These are phyloP conservation scores for Fusarium sp. DNA, from an alignment of 2,329 filamentous ascomycete genomes.

Conservation along the genomic window DNA sequence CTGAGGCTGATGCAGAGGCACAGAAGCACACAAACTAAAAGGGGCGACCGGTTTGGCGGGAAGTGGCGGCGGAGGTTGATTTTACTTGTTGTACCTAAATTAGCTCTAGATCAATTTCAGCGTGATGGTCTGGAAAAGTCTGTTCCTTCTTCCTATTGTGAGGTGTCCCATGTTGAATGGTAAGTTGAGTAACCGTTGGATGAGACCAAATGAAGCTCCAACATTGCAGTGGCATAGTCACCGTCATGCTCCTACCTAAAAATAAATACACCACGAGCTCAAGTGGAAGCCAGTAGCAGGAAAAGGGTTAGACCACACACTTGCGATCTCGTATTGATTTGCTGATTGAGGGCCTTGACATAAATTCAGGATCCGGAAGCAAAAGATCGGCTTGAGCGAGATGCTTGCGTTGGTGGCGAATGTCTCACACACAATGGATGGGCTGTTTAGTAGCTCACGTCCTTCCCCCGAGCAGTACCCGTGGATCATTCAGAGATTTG, in stretches of 20 bases:
- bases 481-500: background rate
- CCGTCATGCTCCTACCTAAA: background rate
- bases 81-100: conserved; percentile 30
- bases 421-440: background rate
- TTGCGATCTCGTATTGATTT: background rate
- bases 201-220: background rate
- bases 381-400: background rate
- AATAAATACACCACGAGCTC: background rate
- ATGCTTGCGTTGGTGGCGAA: conserved; percentile 3
- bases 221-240: background rate
- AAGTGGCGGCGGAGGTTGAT: conserved; percentile 50
- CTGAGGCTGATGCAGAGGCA: conserved; percentile 1
- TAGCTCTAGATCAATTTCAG: conserved; percentile 27
- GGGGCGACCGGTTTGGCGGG: conserved; percentile 52
- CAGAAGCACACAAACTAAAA: conserved; percentile 43
- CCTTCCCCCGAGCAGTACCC: background rate
- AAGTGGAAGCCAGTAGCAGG: background rate
- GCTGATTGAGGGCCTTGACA: background rate
- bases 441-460: background rate
- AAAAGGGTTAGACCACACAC: background rate
- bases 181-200: too few relatives aligned
- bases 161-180: background rate
- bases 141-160: background rate
- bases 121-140: conserved; percentile 9
- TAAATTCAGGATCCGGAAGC: background rate